Conservation (phyloP, 768 basidiomycete species). For the Clavulina sp. region DNA sequence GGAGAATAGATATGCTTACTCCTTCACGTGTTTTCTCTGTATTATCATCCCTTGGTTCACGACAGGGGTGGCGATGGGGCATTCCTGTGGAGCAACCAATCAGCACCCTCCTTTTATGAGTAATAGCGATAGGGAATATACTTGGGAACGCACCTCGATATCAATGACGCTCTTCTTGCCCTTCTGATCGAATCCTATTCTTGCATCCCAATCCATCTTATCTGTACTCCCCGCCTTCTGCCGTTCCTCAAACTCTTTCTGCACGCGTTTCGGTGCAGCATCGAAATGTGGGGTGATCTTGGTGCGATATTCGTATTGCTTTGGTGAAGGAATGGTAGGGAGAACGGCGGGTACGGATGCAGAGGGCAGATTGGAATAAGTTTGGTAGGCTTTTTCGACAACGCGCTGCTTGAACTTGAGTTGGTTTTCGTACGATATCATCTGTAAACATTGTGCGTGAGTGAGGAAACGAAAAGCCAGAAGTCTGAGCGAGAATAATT, state of each 20-base stretch:
- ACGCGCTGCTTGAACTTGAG: constrained; percentile 75
- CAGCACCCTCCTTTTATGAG: background rate
- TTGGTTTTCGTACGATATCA: constrained; percentile 77
- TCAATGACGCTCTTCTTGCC: constrained; percentile 64
- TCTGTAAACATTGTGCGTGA: too few species aligned
- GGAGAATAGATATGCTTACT: constrained; percentile 28
- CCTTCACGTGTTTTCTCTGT: constrained; percentile 47
- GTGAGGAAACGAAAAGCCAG: too few species aligned
- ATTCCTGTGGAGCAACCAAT: constrained; percentile 42
- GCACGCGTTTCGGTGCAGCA: constrained; percentile 33
- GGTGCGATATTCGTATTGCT: constrained; percentile 84
- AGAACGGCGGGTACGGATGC: constrained; percentile 44
- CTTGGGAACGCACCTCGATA: constrained; percentile 49
- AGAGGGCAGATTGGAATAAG: constrained; percentile 51
- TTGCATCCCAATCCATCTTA: constrained; percentile 35
- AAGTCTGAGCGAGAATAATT: too few species aligned
- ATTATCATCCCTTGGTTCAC: constrained; percentile 49
- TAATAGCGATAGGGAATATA: background rate
- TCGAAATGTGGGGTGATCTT: constrained; percentile 98
- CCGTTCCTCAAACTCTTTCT: constrained; percentile 19
- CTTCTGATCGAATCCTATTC: constrained; percentile 78
- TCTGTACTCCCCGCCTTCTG: constrained; percentile 5
- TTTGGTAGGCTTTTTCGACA: constrained; percentile 64
- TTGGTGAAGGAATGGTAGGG: constrained; percentile 69
- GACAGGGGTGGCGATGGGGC: constrained; percentile 72